Evolutionary conservation across 352 stramenopile species (phyloP), one percentile per base, ranked within the genome.

Genomic region (Globisporangium perplexum): DNA sequence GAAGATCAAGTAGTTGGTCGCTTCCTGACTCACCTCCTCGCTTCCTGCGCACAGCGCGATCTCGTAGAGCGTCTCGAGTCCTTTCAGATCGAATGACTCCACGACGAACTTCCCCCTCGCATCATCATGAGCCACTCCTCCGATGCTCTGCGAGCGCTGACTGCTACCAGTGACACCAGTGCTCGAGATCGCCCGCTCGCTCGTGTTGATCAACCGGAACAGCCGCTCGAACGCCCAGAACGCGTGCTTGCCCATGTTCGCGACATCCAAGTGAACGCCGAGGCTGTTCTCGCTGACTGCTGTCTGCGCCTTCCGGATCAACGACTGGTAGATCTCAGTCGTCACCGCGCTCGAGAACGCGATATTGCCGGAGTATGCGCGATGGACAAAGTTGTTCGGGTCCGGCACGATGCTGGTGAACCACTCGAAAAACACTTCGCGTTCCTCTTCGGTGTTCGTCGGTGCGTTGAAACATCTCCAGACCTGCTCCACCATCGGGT

Each of bases 391-490:
- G 52, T 90, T 86, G 41, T 72, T 77, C 7, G 79, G 72, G 53
- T 89, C 76, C 1, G 81, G 74, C 18, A 93, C 69, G 22, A 92
- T 71, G 18, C 53, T 64, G 11, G 65, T 68, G 44, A 95, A 70
- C 84, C 84, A 95, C 28, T 74, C 59, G 64, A 90, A 95, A 52
- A 92, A 93, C 12, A 81, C 61, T 15, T 88, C 60, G 7, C 57
- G 60, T 47, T 74, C 72, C 50, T 73, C 63, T 23, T 60, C 50
- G 0, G 60, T 71, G 36, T 53, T 80, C 18, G 71, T 47, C 5
- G 63, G 26, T 17, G 47, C 55, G 30, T 68, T 69, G 42, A 90
- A 89, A 43, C 73, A 89, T 1, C 48, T 47, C 78, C 73, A 92
- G 20, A 93, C 53, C 41, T 77, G 62, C 24, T 72, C 68, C 6